These are phyloP conservation scores for Ophiocordyceps sinensis DNA, from an alignment of 2,329 filamentous ascomycete genomes.

Conservation along the genomic window DNA sequence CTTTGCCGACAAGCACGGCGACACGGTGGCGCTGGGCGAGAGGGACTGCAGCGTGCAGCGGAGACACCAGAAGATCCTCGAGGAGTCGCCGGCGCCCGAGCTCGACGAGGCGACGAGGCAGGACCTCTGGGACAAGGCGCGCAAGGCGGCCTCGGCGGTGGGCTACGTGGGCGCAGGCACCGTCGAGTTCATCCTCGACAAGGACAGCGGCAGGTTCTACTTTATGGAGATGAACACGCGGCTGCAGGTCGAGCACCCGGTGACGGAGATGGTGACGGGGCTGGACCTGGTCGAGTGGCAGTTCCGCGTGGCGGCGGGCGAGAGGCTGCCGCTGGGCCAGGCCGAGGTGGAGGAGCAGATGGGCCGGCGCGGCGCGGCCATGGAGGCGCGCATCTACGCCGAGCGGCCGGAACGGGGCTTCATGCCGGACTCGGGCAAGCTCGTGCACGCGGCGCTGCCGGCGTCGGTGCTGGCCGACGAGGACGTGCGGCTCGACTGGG, in stretches of 20 bases:
- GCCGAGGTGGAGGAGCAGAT: slow-evolving; percentile 61
- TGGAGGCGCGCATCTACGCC: slow-evolving; percentile 93
- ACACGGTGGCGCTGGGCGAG: slow-evolving; percentile 73
- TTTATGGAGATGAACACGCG: slow-evolving; percentile 79
- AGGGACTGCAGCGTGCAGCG: slow-evolving; percentile 79
- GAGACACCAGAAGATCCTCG: slow-evolving; percentile 79
- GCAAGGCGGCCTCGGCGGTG: slow-evolving; percentile 56
- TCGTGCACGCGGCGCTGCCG: slow-evolving; percentile 72
- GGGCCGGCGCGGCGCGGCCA: slow-evolving; percentile 63
- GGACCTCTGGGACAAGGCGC: slow-evolving; percentile 51
- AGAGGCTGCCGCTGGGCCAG: slow-evolving; percentile 41
- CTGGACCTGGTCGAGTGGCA: slow-evolving; percentile 88
- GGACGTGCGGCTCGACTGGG: slow-evolving; percentile 81
- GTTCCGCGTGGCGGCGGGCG: slow-evolving; percentile 55
- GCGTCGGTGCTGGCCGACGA: slow-evolving; percentile 41
- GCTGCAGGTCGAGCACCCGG: slow-evolving; percentile 91
- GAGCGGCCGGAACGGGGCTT: slow-evolving; percentile 89
- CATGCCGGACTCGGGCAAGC: slow-evolving; percentile 79
- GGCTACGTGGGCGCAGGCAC: slow-evolving; percentile 84
- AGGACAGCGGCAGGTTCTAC: slow-evolving; percentile 66
- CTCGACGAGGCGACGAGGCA: slow-evolving; percentile 41
- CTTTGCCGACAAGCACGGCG: slow-evolving; percentile 68
- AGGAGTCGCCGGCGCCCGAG: slow-evolving; percentile 71
- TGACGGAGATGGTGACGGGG: slow-evolving; percentile 58
- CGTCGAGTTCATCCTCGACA: slow-evolving; percentile 82